Conservation (phyloP, 768 basidiomycete genomes). For the Albatrellus ellisii region DNA sequence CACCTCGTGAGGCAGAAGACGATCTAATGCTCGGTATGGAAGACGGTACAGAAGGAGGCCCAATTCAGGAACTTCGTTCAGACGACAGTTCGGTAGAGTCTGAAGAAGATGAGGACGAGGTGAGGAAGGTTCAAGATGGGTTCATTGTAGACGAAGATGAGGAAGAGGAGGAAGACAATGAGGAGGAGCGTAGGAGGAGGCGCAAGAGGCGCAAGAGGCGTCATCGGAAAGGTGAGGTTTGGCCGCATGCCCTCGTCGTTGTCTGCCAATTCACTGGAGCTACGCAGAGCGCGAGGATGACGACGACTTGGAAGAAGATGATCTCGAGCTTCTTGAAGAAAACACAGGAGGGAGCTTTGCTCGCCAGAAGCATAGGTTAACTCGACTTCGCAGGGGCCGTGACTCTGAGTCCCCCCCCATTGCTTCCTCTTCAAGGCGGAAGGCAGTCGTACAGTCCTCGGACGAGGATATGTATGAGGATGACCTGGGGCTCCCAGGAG, state of each 20-base stretch:
- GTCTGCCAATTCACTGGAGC: slow-evolving; percentile 7
- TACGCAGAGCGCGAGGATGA: slow-evolving; percentile 41
- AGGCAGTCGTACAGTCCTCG: slow-evolving; percentile 51
- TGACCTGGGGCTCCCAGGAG: slow-evolving; percentile 37
- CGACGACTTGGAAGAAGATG: slow-evolving; percentile 64
- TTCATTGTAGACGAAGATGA: slow-evolving; percentile 91
- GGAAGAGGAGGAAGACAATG: slow-evolving; percentile 64
- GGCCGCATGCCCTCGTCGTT: slow-evolving; percentile 5
- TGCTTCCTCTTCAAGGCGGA: slow-evolving; percentile 46
- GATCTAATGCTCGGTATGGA: slow-evolving; percentile 47
- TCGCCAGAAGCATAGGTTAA: slow-evolving; percentile 47
- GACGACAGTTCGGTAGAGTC: slow-evolving; percentile 86
- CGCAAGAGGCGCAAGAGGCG: slow-evolving; percentile 57
- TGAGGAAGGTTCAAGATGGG: slow-evolving; percentile 62
- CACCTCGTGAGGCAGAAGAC: slow-evolving; percentile 32
- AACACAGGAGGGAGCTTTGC: slow-evolving; percentile 73
- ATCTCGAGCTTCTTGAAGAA: slow-evolving; percentile 73
- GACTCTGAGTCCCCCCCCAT: slow-evolving; percentile 58
- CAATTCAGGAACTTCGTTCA: slow-evolving; percentile 37
- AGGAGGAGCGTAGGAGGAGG: slow-evolving; percentile 39
- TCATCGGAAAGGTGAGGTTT: slow-evolving; percentile 39
- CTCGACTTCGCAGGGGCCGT: slow-evolving; percentile 60
- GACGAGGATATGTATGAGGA: slow-evolving; percentile 59
- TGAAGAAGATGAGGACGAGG: slow-evolving; percentile 88
- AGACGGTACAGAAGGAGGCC: slow-evolving; percentile 36